A percentile compares a stretch with the other conserved stretches of the same genome.
These are phyloP conservation scores for Lagerstroemia speciosa DNA, from an alignment of 345 rosid genomes.

Conservation along the genomic window DNA sequence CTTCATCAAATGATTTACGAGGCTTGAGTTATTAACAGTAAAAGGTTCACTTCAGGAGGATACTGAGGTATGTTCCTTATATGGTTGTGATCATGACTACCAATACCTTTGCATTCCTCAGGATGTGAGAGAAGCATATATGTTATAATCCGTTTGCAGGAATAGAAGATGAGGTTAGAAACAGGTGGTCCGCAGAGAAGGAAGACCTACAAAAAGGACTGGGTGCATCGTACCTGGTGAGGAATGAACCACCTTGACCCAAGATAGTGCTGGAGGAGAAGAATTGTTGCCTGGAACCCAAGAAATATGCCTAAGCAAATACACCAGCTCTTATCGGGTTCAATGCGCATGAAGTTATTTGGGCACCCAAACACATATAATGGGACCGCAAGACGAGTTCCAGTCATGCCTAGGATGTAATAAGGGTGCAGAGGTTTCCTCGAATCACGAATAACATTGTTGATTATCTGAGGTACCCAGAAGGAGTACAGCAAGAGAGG, in stretches of 20 bases:
- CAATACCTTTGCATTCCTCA: neutral
- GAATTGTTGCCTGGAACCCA: conserved; percentile 77
- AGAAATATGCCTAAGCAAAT: conserved; percentile 48
- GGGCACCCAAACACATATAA: conserved; percentile 92
- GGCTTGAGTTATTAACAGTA: neutral
- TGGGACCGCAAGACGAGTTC: conserved; percentile 83
- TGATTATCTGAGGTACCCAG: conserved; percentile 91
- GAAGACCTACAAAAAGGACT: neutral
- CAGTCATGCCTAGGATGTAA: conserved; percentile 81
- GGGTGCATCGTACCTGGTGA: conserved; percentile 46
- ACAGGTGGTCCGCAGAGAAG: neutral
- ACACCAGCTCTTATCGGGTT: conserved; percentile 81
- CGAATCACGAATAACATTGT: conserved; percentile 76
- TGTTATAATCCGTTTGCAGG: neutral
- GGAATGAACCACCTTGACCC: conserved; percentile 98
- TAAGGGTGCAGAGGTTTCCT: conserved; percentile 95
- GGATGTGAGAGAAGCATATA: neutral
- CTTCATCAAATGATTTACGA: neutral
- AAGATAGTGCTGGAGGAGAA: conserved; percentile 86
- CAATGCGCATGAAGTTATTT: conserved; percentile 85
- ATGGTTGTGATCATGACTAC: neutral
- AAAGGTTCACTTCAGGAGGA: neutral
- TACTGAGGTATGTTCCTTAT: neutral
- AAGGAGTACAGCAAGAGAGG: conserved; percentile 78
- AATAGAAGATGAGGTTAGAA: neutral